Conservation (phyloP, 2,329 filamentous ascomycete species). For the Magnaporthales sp. region DNA sequence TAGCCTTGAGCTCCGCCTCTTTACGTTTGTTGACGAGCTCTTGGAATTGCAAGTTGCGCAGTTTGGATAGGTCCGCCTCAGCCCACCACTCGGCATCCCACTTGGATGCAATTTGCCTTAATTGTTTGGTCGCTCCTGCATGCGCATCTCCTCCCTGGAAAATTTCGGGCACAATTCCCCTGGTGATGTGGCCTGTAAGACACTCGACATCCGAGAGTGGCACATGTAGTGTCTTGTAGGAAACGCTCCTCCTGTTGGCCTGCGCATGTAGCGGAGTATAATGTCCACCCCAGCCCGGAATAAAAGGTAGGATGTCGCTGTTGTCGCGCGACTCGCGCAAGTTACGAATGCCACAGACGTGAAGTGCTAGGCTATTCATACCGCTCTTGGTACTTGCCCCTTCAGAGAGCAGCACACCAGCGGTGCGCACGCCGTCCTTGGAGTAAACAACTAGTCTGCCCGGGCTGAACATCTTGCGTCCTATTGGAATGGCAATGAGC, state of each 20-base stretch:
- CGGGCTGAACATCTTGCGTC: constrained; percentile 67
- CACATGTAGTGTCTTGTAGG: constrained; percentile 59
- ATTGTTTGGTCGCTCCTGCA: constrained; percentile 53
- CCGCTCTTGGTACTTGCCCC: constrained; percentile 14
- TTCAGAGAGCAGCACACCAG: constrained; percentile 53
- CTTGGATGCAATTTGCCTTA: constrained; percentile 59
- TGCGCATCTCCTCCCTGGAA: constrained; percentile 43
- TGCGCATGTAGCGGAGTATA: constrained; percentile 58
- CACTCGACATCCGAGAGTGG: constrained; percentile 75
- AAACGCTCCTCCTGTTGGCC: constrained; percentile 51
- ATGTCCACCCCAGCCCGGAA: constrained; percentile 59
- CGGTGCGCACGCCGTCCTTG: constrained; percentile 73
- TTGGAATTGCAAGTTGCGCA: constrained; percentile 75
- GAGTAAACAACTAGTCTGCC: constrained; percentile 78
- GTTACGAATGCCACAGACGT: constrained; percentile 69
- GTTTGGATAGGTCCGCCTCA: constrained; percentile 71
- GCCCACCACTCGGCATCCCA: constrained; percentile 74
- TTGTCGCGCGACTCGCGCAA: constrained; percentile 61
- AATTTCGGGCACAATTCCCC: constrained; percentile 50
- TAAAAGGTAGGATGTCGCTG: constrained; percentile 80
- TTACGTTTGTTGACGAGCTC: constrained; percentile 68
- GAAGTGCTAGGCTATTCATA: constrained; percentile 55
- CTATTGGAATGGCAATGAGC: constrained; percentile 71
- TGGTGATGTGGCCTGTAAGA: constrained; percentile 60
- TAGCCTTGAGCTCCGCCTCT: constrained; percentile 42